Conservation (phyloP, 768 basidiomycete genomes). For the Scleroderma citrinum region DNA sequence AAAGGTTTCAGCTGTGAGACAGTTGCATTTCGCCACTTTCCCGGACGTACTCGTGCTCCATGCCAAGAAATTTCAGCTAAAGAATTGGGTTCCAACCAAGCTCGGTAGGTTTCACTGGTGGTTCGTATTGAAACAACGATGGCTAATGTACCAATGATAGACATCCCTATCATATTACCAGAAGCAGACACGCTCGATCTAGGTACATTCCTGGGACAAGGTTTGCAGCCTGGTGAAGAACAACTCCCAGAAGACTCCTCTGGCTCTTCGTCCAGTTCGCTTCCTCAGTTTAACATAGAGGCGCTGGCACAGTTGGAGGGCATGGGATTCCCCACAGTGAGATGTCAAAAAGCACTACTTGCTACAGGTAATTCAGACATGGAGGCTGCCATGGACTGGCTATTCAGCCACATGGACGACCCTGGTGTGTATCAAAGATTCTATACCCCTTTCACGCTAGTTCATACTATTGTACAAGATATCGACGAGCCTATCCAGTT, state of each 20-base stretch:
- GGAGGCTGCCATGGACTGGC: constrained; percentile 91
- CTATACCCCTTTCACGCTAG: neutral
- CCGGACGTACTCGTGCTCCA: constrained; percentile 86
- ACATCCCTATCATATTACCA: constrained; percentile 79
- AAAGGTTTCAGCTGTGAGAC: constrained; percentile 64
- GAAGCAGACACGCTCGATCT: constrained; percentile 52
- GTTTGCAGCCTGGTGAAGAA: constrained; percentile 62
- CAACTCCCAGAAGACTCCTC: constrained; percentile 56
- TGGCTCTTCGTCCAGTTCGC: constrained; percentile 30
- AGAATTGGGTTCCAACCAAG: constrained; percentile 96
- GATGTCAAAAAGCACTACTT: constrained; percentile 86
- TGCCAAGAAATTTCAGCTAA: constrained; percentile 89
- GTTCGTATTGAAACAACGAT: neutral
- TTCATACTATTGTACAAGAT: constrained; percentile 40
- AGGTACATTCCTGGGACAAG: constrained; percentile 58
- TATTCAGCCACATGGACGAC: constrained; percentile 94
- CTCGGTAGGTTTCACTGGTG: constrained; percentile 51
- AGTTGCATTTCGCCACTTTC: constrained; percentile 75
- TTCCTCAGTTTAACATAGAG: constrained; percentile 66
- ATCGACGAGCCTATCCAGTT: constrained; percentile 74
- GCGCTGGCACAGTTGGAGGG: constrained; percentile 73
- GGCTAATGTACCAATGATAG: constrained; percentile 33
- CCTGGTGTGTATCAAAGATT: constrained; percentile 45
- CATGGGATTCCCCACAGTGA: constrained; percentile 86
- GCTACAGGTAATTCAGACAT: constrained; percentile 76